These are phyloP conservation scores for Aquilaria agallochum DNA, from an alignment of 441 rosid genomes.

Conservation along the genomic window DNA sequence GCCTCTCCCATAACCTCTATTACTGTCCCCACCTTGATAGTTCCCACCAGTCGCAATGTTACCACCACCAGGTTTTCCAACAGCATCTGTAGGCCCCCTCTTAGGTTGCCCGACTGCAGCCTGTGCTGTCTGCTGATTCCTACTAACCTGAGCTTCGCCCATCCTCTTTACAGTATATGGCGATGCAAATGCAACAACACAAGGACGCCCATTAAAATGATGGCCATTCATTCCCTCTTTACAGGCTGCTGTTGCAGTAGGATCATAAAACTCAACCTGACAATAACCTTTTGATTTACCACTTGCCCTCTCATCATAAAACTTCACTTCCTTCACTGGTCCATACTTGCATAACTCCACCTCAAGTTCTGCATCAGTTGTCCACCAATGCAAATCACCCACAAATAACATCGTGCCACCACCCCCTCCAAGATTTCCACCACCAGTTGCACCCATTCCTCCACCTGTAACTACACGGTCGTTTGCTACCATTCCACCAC, in stretches of 20 bases:
- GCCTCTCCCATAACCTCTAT: conserved; percentile 83
- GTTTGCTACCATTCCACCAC: conserved; percentile 19
- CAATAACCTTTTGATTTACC: conserved; percentile 96
- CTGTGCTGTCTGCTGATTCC: conserved; percentile 64
- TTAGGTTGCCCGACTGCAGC: conserved; percentile 40
- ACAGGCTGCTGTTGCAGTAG: conserved; percentile 69
- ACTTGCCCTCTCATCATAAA: conserved; percentile 90
- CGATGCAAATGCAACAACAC: conserved; percentile 97
- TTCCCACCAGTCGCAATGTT: conserved; percentile 31
- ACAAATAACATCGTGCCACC: conserved; percentile 84
- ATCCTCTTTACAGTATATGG: conserved; percentile 76
- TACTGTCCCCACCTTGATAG: conserved; percentile 77
- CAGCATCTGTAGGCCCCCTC: conserved; percentile 68
- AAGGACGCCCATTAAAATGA: conserved; percentile 79
- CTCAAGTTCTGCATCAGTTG: conserved; percentile 95
- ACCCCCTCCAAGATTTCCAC: conserved; percentile 47
- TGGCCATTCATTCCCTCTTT: conserved; percentile 92
- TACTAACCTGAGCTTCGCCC: conserved; percentile 69
- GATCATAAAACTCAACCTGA: conserved; percentile 84
- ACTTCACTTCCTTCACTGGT: conserved; percentile 82
- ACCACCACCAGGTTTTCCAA: conserved; percentile 48
- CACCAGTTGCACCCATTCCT: conserved; percentile 11
- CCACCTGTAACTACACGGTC: too few species aligned
- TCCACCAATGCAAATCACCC: conserved; percentile 99
- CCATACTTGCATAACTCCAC: conserved; percentile 75